Evolutionary conservation across 106 monocot species (phyloP).

Genomic region (Apostasia ramifera): DNA sequence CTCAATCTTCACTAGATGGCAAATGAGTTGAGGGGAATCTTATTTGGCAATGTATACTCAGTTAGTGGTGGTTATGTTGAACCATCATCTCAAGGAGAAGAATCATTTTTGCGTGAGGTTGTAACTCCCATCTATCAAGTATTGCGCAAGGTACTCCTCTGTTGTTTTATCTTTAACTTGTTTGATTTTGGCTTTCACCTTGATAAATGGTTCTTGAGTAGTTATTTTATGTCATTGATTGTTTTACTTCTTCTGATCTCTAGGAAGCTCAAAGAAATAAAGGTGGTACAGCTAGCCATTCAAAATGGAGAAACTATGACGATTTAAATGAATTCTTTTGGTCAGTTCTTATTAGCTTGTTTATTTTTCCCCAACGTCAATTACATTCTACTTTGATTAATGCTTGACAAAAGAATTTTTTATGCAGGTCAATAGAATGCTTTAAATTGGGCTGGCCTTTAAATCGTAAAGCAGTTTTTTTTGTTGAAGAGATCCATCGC

Average conservation of each 20-base stretch:
- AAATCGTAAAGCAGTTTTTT: slow-evolving; percentile 48
- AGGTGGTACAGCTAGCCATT: slow-evolving; percentile 74
- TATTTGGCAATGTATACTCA: slow-evolving; percentile 34
- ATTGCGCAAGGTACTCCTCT: slow-evolving; percentile 50
- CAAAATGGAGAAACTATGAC: slow-evolving; percentile 98
- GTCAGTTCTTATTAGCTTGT: slow-evolving; percentile 22
- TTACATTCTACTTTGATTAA: background rate
- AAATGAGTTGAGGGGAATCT: slow-evolving; percentile 37
- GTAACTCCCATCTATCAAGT: slow-evolving; percentile 81
- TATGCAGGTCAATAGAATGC: slow-evolving; percentile 76
- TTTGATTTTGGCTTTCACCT: slow-evolving; percentile 2
- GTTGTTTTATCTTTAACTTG: slow-evolving; percentile 5
- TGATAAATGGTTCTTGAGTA: background rate
- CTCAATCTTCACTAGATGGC: slow-evolving; percentile 59
- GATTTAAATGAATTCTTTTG: slow-evolving; percentile 98
- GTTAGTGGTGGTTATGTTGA: slow-evolving; percentile 49
- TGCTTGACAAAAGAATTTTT: slow-evolving; percentile 10
- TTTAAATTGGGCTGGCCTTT: slow-evolving; percentile 83
- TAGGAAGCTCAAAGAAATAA: slow-evolving; percentile 84
- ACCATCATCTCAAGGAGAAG: slow-evolving; percentile 40
- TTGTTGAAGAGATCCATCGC: slow-evolving; percentile 29
- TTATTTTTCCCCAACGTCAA: background rate
- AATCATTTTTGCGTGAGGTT: slow-evolving; percentile 59
- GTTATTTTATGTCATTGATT: slow-evolving; percentile 4
- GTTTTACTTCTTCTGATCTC: slow-evolving; percentile 12